Conservation (phyloP, 1,139 yeast species). For the Saccharomyces hybrid region DNA sequence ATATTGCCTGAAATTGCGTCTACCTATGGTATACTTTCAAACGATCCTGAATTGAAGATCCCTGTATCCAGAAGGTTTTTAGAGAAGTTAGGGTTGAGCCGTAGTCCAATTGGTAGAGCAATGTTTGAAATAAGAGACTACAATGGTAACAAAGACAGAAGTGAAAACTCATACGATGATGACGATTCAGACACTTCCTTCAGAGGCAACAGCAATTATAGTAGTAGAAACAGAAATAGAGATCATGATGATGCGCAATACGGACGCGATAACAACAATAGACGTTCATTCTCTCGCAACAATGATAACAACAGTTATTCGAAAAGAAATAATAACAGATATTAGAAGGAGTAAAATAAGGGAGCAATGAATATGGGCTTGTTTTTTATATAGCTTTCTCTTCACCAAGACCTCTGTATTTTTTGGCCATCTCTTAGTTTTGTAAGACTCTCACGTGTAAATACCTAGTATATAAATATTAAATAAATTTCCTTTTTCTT, state of each 20-base stretch:
- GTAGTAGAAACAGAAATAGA: background rate
- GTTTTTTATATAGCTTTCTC: background rate
- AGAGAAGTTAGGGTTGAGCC: slow-evolving; percentile 16
- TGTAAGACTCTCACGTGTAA: background rate
- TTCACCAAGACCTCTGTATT: background rate
- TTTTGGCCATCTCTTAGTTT: background rate
- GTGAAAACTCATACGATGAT: background rate
- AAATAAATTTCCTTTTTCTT: background rate
- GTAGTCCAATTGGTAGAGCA: slow-evolving; percentile 13
- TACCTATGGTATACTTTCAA: slow-evolving; percentile 21
- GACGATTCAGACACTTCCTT: slow-evolving; percentile 1
- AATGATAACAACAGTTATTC: background rate
- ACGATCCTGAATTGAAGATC: slow-evolving; percentile 19
- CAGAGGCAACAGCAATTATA: background rate
- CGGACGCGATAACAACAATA: slow-evolving; percentile 29
- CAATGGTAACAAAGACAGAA: background rate
- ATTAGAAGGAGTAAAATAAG: background rate
- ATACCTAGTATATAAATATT: background rate
- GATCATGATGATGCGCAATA: slow-evolving; percentile 3
- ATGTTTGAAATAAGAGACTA: slow-evolving; percentile 12
- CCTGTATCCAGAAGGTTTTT: slow-evolving; percentile 15
- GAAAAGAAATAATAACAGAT: background rate
- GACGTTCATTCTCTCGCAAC: background rate
- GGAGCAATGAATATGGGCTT: background rate
- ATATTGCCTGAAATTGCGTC: slow-evolving; percentile 20